Conservation (phyloP, 164 flowering plant species). For the Malania oleifera region DNA sequence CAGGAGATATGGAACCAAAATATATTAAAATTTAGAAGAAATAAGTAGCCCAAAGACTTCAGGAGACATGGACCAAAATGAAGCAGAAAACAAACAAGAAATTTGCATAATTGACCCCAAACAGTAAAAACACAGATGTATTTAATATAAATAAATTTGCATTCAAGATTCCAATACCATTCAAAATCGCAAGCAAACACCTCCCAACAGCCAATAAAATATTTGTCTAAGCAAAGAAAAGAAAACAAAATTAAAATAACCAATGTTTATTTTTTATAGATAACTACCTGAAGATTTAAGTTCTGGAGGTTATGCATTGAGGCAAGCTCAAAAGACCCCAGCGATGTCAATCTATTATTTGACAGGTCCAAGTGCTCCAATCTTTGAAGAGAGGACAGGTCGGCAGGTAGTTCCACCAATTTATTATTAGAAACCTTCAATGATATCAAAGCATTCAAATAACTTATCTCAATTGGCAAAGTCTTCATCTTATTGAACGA, state of each 20-base stretch:
- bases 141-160: too few species aligned
- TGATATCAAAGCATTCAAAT: constrained; percentile 52
- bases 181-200: too few species aligned
- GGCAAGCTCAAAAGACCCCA: constrained; percentile 59
- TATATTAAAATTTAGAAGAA: too few species aligned
- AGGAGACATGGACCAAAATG: too few species aligned
- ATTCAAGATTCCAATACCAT: too few species aligned
- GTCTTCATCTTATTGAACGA: constrained; percentile 85
- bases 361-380: constrained; percentile 85
- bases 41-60: too few species aligned
- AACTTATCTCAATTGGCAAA: constrained; percentile 69
- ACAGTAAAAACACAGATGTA: too few species aligned
- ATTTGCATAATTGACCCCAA: too few species aligned
- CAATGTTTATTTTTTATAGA: neutral
- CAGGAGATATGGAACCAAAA: too few species aligned
- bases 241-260: neutral
- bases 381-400: constrained; percentile 47
- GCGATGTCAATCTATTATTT: constrained; percentile 73
- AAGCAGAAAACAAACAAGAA: too few species aligned
- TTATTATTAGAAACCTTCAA: constrained; percentile 80
- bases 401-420: constrained; percentile 63
- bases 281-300: constrained; percentile 77
- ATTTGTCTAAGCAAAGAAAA: neutral
- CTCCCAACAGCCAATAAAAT: too few species aligned
- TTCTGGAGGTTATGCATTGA: constrained; percentile 62